Evolutionary conservation across 148 eudicot genomes (phyloP).

Genomic region (Amaranthus hypochondriacus): DNA sequence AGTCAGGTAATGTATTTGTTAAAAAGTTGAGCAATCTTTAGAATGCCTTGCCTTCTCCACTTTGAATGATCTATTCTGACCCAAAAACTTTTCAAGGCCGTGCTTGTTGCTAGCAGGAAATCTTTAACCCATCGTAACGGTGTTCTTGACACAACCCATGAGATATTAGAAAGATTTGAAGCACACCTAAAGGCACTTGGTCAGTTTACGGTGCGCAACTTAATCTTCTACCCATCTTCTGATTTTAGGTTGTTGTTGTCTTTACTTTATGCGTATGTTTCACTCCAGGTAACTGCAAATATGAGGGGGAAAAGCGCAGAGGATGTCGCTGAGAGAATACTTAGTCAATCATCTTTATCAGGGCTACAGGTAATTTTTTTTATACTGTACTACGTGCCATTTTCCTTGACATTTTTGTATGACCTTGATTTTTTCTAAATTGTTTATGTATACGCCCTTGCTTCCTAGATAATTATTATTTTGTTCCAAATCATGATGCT

Average conservation of each 20-base stretch:
- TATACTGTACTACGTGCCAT: background rate
- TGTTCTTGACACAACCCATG: slow-evolving; percentile 71
- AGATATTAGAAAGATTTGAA: slow-evolving; percentile 92
- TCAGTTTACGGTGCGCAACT: slow-evolving; percentile 66
- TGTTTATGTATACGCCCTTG: background rate
- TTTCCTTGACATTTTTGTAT: background rate
- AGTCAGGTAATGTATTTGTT: slow-evolving; percentile 51
- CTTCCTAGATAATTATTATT: background rate
- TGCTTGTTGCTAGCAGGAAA: slow-evolving; percentile 87
- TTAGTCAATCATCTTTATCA: slow-evolving; percentile 68
- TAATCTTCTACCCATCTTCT: background rate
- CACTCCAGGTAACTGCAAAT: slow-evolving; percentile 73
- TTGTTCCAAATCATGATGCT: background rate
- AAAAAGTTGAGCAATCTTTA: background rate
- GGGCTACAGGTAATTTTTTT: slow-evolving; percentile 67
- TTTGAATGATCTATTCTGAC: background rate
- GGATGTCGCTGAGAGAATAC: slow-evolving; percentile 79
- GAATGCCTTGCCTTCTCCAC: background rate
- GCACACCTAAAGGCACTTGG: slow-evolving; percentile 78
- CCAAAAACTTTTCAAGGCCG: slow-evolving; percentile 52
- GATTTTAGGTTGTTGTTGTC: background rate
- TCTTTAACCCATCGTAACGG: slow-evolving; percentile 60
- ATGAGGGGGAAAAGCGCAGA: slow-evolving; percentile 92
- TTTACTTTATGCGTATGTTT: slow-evolving; percentile 8
- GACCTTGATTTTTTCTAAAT: background rate